Evolutionary conservation across 2,329 filamentous ascomycete genomes (phyloP).

Genomic region (Fonsecaea pugnacius): DNA sequence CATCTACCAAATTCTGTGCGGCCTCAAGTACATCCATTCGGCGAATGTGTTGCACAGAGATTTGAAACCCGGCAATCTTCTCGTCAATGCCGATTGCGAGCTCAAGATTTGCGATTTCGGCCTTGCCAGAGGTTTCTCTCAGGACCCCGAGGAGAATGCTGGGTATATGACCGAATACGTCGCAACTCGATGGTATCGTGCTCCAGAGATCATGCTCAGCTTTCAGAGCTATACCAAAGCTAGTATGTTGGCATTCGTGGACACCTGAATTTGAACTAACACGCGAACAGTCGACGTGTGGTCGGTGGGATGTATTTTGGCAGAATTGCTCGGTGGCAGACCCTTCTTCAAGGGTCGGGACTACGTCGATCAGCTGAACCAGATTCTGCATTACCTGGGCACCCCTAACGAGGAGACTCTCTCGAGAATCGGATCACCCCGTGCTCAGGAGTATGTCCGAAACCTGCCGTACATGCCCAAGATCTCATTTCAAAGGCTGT

Average conservation of each 20-base stretch:
- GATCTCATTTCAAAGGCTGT: conserved; percentile 83
- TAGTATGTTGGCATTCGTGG: conserved; percentile 67
- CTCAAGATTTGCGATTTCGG: conserved; percentile 99
- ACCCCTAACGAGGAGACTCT: conserved; percentile 96
- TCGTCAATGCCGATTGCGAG: conserved; percentile 99
- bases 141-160: conserved; percentile 96
- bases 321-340: conserved; percentile 90
- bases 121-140: conserved; percentile 91
- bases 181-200: conserved; percentile 97
- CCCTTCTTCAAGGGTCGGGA: conserved; percentile 99
- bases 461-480: conserved; percentile 96
- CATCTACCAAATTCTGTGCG: conserved; percentile 99
- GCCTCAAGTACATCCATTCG: conserved; percentile 98
- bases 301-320: conserved; percentile 97
- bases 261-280: conserved; percentile 19
- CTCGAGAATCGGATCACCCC: conserved; percentile 87
- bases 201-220: conserved; percentile 98
- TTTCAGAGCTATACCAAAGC: conserved; percentile 99
- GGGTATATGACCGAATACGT: conserved; percentile 99
- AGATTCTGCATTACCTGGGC: conserved; percentile 96
- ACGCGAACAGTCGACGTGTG: conserved; percentile 82
- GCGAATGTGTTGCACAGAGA: conserved; percentile 97
- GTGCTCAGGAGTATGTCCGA: conserved; percentile 96
- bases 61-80: conserved; percentile 92
- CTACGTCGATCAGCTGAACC: conserved; percentile 99